phyloP scores from a whole-genome alignment of 2,329 filamentous ascomycete genomes.

The Colletotrichum sp. region DNA sequence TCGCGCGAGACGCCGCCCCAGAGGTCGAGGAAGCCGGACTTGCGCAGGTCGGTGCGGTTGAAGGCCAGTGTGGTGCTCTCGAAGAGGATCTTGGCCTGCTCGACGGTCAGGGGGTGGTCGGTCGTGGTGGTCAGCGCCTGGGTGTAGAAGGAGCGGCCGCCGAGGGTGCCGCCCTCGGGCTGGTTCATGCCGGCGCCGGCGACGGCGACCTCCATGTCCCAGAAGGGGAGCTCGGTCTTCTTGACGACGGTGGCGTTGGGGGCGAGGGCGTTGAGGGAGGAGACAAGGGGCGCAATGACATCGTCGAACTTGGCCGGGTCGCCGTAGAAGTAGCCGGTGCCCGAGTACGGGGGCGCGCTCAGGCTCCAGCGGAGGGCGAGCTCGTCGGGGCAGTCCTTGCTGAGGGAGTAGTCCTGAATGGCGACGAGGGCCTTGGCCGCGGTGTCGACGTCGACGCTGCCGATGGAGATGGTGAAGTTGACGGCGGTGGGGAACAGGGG shows the following conservation, averaged over 20 bases:
- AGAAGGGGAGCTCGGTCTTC: slow-evolving; percentile 19
- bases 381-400: slow-evolving; percentile 16
- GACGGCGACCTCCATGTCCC: slow-evolving; percentile 22
- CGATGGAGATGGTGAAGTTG: slow-evolving; percentile 18
- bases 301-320: slow-evolving; percentile 13
- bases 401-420: slow-evolving; percentile 18
- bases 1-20: slow-evolving; percentile 27
- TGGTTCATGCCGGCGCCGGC: slow-evolving; percentile 21
- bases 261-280: slow-evolving; percentile 2
- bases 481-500: slow-evolving; percentile 11
- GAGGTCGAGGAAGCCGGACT: slow-evolving; percentile 22
- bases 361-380: slow-evolving; percentile 20
- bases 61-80: slow-evolving; percentile 14
- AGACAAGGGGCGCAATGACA: slow-evolving; percentile 6
- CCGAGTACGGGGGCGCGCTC: neutral
- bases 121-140: slow-evolving; percentile 20
- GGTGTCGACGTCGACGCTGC: neutral
- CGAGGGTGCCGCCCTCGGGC: slow-evolving; percentile 13
- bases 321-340: slow-evolving; percentile 21
- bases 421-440: slow-evolving; percentile 15
- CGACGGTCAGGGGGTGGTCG: slow-evolving; percentile 15
- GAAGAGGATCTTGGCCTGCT: slow-evolving; percentile 14
- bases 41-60: slow-evolving; percentile 17
- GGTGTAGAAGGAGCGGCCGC: slow-evolving; percentile 17
- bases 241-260: neutral